Conservation (phyloP, 139 green algal genomes). For the Volvox reticuliferus region DNA sequence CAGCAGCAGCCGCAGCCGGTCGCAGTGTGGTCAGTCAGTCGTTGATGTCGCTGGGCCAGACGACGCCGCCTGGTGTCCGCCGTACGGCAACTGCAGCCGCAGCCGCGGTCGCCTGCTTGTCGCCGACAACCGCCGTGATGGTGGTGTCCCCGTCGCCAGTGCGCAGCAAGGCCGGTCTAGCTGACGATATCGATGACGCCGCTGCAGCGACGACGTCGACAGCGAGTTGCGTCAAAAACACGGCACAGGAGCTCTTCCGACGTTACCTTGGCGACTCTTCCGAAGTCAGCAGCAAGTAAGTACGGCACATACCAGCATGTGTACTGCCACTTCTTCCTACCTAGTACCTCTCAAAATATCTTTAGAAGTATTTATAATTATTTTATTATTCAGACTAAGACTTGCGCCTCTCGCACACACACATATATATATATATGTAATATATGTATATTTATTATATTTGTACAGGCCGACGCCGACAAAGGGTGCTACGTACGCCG, state of each 20-base stretch:
- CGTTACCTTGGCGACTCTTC: conserved; percentile 15
- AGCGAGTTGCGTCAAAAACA: conserved; percentile 9
- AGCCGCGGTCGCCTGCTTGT: not conserved
- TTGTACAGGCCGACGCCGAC: conserved; percentile 7
- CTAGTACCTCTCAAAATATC: too few relatives aligned
- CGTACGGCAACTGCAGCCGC: too few relatives aligned
- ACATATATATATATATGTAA: too few relatives aligned
- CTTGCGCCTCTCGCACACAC: too few relatives aligned
- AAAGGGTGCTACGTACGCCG: not conserved
- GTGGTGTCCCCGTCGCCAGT: not conserved
- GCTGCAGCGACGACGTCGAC: not conserved
- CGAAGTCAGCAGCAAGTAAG: not conserved
- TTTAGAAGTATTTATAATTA: too few relatives aligned
- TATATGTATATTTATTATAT: too few relatives aligned
- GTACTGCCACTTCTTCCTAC: too few relatives aligned
- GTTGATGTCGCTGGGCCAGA: too few relatives aligned
- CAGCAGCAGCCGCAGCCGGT: not conserved
- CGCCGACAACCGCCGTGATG: not conserved
- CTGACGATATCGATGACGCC: not conserved
- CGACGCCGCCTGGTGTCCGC: too few relatives aligned
- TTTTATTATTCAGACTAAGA: too few relatives aligned
- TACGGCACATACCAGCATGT: too few relatives aligned
- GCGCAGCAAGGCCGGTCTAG: not conserved
- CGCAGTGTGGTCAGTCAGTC: too few relatives aligned
- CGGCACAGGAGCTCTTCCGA: conserved; percentile 37